Evolutionary conservation across 2,329 filamentous ascomycete species (phyloP).

Genomic region (Penicillium sp.): DNA sequence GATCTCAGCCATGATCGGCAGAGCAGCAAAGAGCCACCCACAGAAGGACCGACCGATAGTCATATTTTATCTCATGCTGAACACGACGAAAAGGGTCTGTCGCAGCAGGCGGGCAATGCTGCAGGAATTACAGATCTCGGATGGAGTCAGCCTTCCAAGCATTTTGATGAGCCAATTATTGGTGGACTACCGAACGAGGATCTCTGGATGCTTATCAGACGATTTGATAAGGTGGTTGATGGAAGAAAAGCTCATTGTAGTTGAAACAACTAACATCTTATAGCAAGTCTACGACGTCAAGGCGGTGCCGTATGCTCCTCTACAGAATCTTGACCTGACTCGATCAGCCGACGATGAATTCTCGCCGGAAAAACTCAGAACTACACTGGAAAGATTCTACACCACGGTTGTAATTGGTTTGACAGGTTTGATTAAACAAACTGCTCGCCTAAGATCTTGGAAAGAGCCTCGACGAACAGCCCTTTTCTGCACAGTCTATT

Average conservation of each 20-base stretch:
- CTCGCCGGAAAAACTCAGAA: constrained; percentile 76
- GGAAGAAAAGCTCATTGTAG: background rate
- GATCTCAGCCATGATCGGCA: background rate
- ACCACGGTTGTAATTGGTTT: constrained; percentile 72
- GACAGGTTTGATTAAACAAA: constrained; percentile 68
- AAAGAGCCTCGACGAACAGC: constrained; percentile 68
- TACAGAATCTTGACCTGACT: constrained; percentile 74
- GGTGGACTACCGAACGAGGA: constrained; percentile 71
- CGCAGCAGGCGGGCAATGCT: constrained; percentile 16
- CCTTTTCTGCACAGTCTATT: constrained; percentile 63
- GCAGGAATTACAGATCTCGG: constrained; percentile 19
- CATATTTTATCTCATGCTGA: constrained; percentile 24
- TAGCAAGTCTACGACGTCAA: constrained; percentile 71
- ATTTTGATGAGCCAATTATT: constrained; percentile 50
- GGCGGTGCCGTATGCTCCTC: constrained; percentile 58
- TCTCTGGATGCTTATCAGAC: constrained; percentile 67
- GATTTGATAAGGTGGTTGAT: constrained; percentile 66
- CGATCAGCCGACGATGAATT: constrained; percentile 82
- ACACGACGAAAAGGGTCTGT: constrained; percentile 19
- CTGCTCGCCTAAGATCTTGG: constrained; percentile 77
- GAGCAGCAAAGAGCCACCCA: background rate
- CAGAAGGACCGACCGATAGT: constrained; percentile 23
- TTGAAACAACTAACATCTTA: constrained; percentile 21
- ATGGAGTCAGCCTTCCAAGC: constrained; percentile 14
- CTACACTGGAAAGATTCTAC: constrained; percentile 76